These are phyloP conservation scores for Setaria italica DNA, from an alignment of 202 grass and related monocot genomes.

Conservation along the genomic window DNA sequence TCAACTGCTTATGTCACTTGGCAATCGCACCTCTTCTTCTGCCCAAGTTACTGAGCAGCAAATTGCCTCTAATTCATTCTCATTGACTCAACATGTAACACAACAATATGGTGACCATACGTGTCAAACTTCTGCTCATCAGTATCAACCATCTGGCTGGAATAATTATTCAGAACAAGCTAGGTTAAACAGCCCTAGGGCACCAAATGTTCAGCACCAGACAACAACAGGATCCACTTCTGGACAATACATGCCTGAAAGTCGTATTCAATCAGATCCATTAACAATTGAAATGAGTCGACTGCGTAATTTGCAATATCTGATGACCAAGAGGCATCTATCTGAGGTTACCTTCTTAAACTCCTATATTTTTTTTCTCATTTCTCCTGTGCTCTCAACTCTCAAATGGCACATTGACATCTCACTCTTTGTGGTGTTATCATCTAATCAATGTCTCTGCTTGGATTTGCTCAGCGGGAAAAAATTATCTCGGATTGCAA, in stretches of 20 bases:
- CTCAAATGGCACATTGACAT: slow-evolving; percentile 20
- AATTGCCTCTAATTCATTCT: not conserved
- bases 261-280: slow-evolving; percentile 38
- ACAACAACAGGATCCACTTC: slow-evolving; percentile 23
- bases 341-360: slow-evolving; percentile 56
- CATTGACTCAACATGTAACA: slow-evolving; percentile 28
- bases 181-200: slow-evolving; percentile 7
- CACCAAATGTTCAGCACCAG: slow-evolving; percentile 45
- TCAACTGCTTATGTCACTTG: not conserved
- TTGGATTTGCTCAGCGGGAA: slow-evolving; percentile 54
- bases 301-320: slow-evolving; percentile 40
- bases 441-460: slow-evolving; percentile 35
- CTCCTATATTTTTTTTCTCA: slow-evolving; percentile 22
- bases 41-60: slow-evolving; percentile 32
- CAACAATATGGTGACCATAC: slow-evolving; percentile 10
- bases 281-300: slow-evolving; percentile 52
- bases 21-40: slow-evolving; percentile 9
- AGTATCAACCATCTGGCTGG: slow-evolving; percentile 26
- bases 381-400: slow-evolving; percentile 21
- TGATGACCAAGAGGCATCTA: slow-evolving; percentile 59
- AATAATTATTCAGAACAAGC: slow-evolving; percentile 39
- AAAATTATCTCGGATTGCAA: slow-evolving; percentile 50
- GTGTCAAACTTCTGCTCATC: slow-evolving; percentile 30
- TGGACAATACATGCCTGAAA: slow-evolving; percentile 42
- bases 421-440: slow-evolving; percentile 26